Conservation (phyloP, 208 protist genomes). For the Trypanosoma vivax region DNA sequence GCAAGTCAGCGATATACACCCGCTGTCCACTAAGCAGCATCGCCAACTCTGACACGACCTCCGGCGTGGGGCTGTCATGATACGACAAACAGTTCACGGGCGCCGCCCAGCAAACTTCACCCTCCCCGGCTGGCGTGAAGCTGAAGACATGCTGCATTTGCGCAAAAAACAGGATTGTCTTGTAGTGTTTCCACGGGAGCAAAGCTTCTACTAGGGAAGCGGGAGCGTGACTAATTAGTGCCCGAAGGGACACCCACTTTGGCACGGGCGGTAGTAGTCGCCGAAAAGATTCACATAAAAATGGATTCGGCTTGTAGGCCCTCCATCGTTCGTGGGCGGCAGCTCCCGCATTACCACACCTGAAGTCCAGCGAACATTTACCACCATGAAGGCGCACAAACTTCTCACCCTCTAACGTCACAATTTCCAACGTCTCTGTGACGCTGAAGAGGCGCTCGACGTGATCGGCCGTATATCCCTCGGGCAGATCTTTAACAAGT, state of each 20-base stretch:
- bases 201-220: conserved; percentile 18
- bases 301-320: conserved; percentile 33
- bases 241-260: conserved; percentile 31
- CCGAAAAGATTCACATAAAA: conserved; percentile 24
- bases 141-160: conserved; percentile 54
- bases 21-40: conserved; percentile 8
- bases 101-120: conserved; percentile 15
- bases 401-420: conserved; percentile 21
- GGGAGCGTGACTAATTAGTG: conserved; percentile 22
- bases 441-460: conserved; percentile 29
- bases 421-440: conserved; percentile 27
- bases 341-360: neutral
- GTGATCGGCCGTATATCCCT: conserved; percentile 44
- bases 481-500: conserved; percentile 32
- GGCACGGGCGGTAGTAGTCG: conserved; percentile 9
- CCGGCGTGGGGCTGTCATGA: conserved; percentile 28
- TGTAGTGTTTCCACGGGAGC: conserved; percentile 20
- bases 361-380: conserved; percentile 18
- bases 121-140: conserved; percentile 38
- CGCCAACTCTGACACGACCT: conserved; percentile 23
- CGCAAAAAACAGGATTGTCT: conserved; percentile 52
- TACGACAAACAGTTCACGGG: conserved; percentile 13
- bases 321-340: conserved; percentile 19
- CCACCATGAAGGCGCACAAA: conserved; percentile 47
- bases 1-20: conserved; percentile 15